Evolutionary conservation across 768 basidiomycete genomes (phyloP), one percentile per base, ranked within the genome.

Genomic region (Phlebiopsis gigantea): DNA sequence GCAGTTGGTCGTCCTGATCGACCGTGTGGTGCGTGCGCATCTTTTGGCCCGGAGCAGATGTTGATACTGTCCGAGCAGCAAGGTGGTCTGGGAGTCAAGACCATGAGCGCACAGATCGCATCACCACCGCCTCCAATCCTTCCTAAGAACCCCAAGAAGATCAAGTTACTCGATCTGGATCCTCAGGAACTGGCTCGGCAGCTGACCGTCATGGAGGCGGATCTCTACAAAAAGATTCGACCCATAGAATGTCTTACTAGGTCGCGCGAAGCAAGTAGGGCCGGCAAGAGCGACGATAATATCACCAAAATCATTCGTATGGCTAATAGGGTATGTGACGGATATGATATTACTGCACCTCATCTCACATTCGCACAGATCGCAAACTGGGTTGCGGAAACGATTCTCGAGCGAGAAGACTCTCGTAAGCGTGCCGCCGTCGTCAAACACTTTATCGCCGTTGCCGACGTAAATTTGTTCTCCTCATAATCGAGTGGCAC

Each of bases 321-420:
- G 24, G 90, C 88, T 57, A 97, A 97, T 66, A 79, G 87, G 67
- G 89, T 91, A 62, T 8, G 83, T 70, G 25, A 44, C n/a, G 19
- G 12, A 1, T 19, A 9, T 56, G 9, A 61, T 47, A 19, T 8
- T 48, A 28, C 26, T 19, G 39, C n/a, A 21, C 48, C 46, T 2
- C n/a, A 21, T 46, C 46, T 2, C 61, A 41, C 43, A 9, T 56
- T 42, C 46, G 31, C 62, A 4, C 24, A 94, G 93, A 89, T 96
- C 67, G 93, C 94, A 6, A 84, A 89, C 62, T 97, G 93, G 93
- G 93, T 97, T 10, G 88, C 89, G 1, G 88, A 93, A 61, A 78
- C 85, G 2, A 82, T 97, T n/a, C 78, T 96, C 24, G 76, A 71
- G 53, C 82, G 87, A 55, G 89, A 92, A 53, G 93, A 96, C 65